Evolutionary conservation across 73 alveolate genomes (phyloP).

Genomic region (Stentor coeruleus): DNA sequence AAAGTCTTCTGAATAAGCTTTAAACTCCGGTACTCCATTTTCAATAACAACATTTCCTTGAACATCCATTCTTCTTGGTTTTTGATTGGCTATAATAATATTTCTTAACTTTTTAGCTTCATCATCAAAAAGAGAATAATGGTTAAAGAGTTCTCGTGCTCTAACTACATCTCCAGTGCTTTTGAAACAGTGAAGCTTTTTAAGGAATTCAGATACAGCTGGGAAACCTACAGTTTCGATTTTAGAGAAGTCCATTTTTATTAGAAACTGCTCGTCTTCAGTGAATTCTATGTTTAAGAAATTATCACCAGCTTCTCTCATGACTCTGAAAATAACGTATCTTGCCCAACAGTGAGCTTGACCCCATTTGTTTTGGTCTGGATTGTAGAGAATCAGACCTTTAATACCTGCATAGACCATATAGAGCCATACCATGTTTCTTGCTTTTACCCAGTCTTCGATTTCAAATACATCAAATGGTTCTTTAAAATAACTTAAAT

Average conservation of each 20-base stretch:
- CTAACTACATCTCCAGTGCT: slow-evolving; percentile 40
- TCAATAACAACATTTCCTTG: slow-evolving; percentile 27
- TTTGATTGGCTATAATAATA: slow-evolving; percentile 30
- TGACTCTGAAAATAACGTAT: slow-evolving; percentile 53
- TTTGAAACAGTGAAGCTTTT: slow-evolving; percentile 32
- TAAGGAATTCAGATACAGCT: not conserved
- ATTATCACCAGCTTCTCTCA: slow-evolving; percentile 36
- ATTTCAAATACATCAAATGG: slow-evolving; percentile 73
- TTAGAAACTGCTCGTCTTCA: slow-evolving; percentile 14
- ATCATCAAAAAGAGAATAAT: slow-evolving; percentile 39
- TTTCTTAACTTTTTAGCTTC: slow-evolving; percentile 25
- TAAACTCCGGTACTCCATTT: slow-evolving; percentile 10
- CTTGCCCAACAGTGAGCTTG: slow-evolving; percentile 68
- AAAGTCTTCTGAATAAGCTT: slow-evolving; percentile 44
- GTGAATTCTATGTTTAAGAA: not conserved
- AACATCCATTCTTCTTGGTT: slow-evolving; percentile 36
- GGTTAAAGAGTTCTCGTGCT: slow-evolving; percentile 35
- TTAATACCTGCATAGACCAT: slow-evolving; percentile 59
- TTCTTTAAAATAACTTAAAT: slow-evolving; percentile 76
- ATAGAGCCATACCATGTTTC: slow-evolving; percentile 66
- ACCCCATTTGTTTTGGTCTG: slow-evolving; percentile 75
- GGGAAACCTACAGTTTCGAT: slow-evolving; percentile 10
- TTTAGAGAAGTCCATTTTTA: slow-evolving; percentile 18
- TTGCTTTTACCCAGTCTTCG: slow-evolving; percentile 51
- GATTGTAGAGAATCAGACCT: slow-evolving; percentile 62